These are phyloP conservation scores for Alternaria dauci DNA, from an alignment of 2,329 filamentous ascomycete genomes.

Conservation along the genomic window DNA sequence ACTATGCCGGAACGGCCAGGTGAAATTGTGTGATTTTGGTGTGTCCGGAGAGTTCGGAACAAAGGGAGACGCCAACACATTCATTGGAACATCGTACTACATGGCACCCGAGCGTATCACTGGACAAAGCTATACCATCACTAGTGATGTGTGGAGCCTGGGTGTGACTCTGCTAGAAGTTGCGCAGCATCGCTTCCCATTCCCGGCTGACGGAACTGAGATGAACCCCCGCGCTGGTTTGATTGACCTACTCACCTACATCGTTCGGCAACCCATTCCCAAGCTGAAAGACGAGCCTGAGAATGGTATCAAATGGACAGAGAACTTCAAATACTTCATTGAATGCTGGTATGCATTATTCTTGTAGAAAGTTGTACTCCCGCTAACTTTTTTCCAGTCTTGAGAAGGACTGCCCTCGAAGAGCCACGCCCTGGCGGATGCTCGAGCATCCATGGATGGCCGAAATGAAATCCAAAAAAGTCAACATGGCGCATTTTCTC, in stretches of 20 bases:
- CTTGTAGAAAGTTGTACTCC: background rate
- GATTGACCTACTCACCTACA: constrained; percentile 96
- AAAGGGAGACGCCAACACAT: constrained; percentile 97
- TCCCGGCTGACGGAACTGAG: constrained; percentile 94
- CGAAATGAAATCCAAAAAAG: constrained; percentile 93
- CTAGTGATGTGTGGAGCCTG: constrained; percentile 96
- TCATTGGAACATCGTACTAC: constrained; percentile 98
- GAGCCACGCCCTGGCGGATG: constrained; percentile 98
- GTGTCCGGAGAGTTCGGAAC: constrained; percentile 98
- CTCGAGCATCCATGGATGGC: constrained; percentile 98
- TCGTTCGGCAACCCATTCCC: constrained; percentile 93
- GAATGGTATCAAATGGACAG: constrained; percentile 90
- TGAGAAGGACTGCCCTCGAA: constrained; percentile 86
- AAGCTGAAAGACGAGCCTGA: constrained; percentile 95
- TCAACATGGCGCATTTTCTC: constrained; percentile 96
- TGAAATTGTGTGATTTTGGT: constrained; percentile 98
- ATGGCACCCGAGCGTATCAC: constrained; percentile 99
- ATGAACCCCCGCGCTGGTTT: constrained; percentile 92
- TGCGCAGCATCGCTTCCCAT: constrained; percentile 98
- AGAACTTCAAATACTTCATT: constrained; percentile 99
- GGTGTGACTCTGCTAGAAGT: constrained; percentile 98
- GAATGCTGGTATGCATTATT: constrained; percentile 86
- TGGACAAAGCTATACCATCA: constrained; percentile 97
- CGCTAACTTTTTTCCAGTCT: constrained; percentile 66
- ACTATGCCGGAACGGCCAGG: constrained; percentile 83